phyloP scores from a whole-genome alignment of 164 flowering plant species.

The Kingdonia uniflora region DNA sequence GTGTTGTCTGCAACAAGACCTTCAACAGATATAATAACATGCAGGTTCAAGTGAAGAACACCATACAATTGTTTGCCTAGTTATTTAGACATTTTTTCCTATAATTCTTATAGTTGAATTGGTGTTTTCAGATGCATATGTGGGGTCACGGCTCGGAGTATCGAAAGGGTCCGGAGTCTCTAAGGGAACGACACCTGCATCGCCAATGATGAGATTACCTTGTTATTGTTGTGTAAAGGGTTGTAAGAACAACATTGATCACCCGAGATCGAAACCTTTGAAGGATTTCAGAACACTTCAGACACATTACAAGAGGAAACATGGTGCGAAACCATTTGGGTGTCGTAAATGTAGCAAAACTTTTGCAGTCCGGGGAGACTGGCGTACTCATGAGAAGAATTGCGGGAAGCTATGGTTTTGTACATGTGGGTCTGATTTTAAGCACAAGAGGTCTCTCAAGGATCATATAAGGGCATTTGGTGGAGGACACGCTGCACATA shows the following conservation, averaged over 20 bases:
- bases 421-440: constrained; percentile 17
- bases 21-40: constrained; percentile 76
- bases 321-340: constrained; percentile 11
- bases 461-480: constrained; percentile 13
- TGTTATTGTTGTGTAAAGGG: constrained; percentile 15
- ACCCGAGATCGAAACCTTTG: constrained; percentile 12
- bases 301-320: constrained; percentile 18
- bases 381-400: constrained; percentile 18
- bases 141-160: constrained; percentile 71
- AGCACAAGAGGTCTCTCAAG: constrained; percentile 19
- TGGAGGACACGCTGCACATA: constrained; percentile 9
- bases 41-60: constrained; percentile 30
- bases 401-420: constrained; percentile 20
- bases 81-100: neutral
- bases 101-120: neutral
- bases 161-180: constrained; percentile 46
- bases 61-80: neutral
- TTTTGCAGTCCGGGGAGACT: constrained; percentile 14
- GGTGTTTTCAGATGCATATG: constrained; percentile 46
- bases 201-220: constrained; percentile 39
- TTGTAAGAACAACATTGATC: constrained; percentile 16
- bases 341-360: constrained; percentile 14
- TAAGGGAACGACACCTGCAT: constrained; percentile 42
- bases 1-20: constrained; percentile 66
- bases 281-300: constrained; percentile 18